Evolutionary conservation across 768 basidiomycete species (phyloP).

Genomic region (Kwoniella pini): DNA sequence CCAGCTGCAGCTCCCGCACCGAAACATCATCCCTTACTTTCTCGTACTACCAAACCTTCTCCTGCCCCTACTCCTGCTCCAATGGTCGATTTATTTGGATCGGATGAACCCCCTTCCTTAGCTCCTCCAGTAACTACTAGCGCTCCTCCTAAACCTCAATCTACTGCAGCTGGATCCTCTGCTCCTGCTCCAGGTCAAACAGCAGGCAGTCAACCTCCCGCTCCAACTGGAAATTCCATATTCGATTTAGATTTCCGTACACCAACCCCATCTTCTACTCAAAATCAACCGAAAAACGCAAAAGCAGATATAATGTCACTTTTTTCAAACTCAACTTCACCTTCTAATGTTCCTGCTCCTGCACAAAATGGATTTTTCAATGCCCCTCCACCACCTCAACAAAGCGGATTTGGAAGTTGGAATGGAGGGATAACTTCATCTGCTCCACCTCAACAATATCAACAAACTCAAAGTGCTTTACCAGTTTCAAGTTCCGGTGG

Average conservation of each 20-base stretch:
- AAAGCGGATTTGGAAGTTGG: conserved; percentile 38
- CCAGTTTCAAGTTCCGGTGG: conserved; percentile 15
- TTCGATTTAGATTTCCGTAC: conserved; percentile 54
- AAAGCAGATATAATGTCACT: conserved; percentile 54
- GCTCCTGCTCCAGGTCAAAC: conserved; percentile 15
- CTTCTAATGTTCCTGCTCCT: conserved; percentile 22
- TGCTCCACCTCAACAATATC: conserved; percentile 26
- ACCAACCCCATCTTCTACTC: conserved; percentile 27
- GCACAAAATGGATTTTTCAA: conserved; percentile 36
- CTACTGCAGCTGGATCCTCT: conserved; percentile 6
- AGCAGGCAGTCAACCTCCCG: conserved; percentile 15
- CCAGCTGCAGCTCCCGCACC: conserved; percentile 34
- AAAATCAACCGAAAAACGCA: conserved; percentile 32
- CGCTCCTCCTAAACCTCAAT: conserved; percentile 18
- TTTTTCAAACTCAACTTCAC: conserved; percentile 35
- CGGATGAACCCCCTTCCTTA: conserved; percentile 33
- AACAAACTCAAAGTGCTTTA: conserved; percentile 15
- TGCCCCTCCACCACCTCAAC: conserved; percentile 21
- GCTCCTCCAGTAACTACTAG: conserved; percentile 32
- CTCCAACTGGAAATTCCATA: conserved; percentile 34
- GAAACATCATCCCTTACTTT: conserved; percentile 41
- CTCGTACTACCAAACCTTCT: conserved; percentile 27
- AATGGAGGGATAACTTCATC: conserved; percentile 38
- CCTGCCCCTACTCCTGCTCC: conserved; percentile 36
- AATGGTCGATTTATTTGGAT: conserved; percentile 45